Percentiles rank a stretch among this genome's conserved stretches.
Evolutionary conservation across 2,329 filamentous ascomycete genomes (phyloP).

Genomic region (Thyridium curvatum): DNA sequence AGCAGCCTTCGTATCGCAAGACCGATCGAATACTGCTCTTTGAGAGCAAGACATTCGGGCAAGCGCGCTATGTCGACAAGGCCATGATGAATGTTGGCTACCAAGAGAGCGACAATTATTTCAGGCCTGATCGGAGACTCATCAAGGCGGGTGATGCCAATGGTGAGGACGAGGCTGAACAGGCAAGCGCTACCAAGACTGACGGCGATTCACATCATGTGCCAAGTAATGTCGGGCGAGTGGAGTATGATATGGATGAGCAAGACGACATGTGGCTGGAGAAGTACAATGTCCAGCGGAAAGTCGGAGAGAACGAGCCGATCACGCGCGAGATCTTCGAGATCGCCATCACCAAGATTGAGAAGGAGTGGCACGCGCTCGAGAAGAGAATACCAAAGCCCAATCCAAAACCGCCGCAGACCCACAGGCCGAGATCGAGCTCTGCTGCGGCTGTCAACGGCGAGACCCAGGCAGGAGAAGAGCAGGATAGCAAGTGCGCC

Average conservation of each 20-base stretch:
- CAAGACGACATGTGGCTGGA: conserved; percentile 97
- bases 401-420: conserved; percentile 93
- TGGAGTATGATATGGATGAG: conserved; percentile 99
- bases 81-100: conserved; percentile 95
- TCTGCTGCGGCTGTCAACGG: conserved; percentile 94
- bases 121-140: conserved; percentile 68
- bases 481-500: conserved; percentile 94
- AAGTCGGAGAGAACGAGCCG: conserved; percentile 65
- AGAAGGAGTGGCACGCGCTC: conserved; percentile 95
- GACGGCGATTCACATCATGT: conserved; percentile 50
- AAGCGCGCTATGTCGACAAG: conserved; percentile 89
- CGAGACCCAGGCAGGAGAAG: conserved; percentile 75
- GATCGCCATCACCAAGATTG: conserved; percentile 97
- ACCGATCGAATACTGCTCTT: conserved; percentile 75
- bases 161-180: conserved; percentile 52
- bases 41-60: conserved; percentile 78
- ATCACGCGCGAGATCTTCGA: conserved; percentile 95
- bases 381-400: conserved; percentile 97
- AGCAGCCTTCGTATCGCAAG: conserved; percentile 67
- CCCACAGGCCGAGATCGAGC: conserved; percentile 84
- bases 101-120: conserved; percentile 87
- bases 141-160: conserved; percentile 57
- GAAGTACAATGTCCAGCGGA: conserved; percentile 71
- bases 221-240: conserved; percentile 60
- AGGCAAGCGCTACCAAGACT: conserved; percentile 34